Percentiles rank a stretch among this genome's conserved stretches.
These are phyloP conservation scores for Penicillium crystallinum DNA, from an alignment of 495 filamentous ascomycete genomes.

Conservation along the genomic window DNA sequence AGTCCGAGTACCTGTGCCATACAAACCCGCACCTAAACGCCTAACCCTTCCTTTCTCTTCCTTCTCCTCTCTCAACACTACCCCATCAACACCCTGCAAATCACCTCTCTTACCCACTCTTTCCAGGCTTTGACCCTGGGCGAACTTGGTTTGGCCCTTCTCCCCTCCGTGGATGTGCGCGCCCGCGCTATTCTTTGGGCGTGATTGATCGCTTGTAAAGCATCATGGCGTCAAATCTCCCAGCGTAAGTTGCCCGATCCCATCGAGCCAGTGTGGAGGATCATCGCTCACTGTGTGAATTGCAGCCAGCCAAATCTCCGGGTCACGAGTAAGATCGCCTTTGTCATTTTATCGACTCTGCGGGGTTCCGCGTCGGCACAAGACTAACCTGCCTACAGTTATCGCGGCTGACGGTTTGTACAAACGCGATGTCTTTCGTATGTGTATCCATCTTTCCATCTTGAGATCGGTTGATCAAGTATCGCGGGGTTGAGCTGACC, in stretches of 20 bases:
- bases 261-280: too few species aligned
- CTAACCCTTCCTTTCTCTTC: slow-evolving; percentile 20
- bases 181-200: slow-evolving; percentile 35
- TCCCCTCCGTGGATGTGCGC: slow-evolving; percentile 39
- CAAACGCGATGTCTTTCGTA: slow-evolving; percentile 98
- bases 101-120: slow-evolving; percentile 7
- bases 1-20: slow-evolving; percentile 20
- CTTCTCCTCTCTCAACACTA: slow-evolving; percentile 20
- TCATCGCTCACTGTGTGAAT: slow-evolving; percentile 24
- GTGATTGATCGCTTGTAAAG: slow-evolving; percentile 39
- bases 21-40: slow-evolving; percentile 9
- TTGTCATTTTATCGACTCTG: slow-evolving; percentile 10
- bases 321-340: slow-evolving; percentile 54
- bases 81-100: slow-evolving; percentile 11
- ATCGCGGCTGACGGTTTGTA: slow-evolving; percentile 98
- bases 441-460: slow-evolving; percentile 7
- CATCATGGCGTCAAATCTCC: slow-evolving; percentile 57
- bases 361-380: slow-evolving; percentile 16
- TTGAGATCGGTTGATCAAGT: background rate
- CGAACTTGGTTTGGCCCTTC: slow-evolving; percentile 15
- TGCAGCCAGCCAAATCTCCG: slow-evolving; percentile 55
- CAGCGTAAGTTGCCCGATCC: slow-evolving; percentile 53
- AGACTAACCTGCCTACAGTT: slow-evolving; percentile 50
- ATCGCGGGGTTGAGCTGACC: slow-evolving; percentile 17
- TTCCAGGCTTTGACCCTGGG: slow-evolving; percentile 13